Evolutionary conservation across 371 early-diverging fungal genomes (phyloP), one percentile per base, ranked within the genome.

Genomic region (Entomophthora muscae): DNA sequence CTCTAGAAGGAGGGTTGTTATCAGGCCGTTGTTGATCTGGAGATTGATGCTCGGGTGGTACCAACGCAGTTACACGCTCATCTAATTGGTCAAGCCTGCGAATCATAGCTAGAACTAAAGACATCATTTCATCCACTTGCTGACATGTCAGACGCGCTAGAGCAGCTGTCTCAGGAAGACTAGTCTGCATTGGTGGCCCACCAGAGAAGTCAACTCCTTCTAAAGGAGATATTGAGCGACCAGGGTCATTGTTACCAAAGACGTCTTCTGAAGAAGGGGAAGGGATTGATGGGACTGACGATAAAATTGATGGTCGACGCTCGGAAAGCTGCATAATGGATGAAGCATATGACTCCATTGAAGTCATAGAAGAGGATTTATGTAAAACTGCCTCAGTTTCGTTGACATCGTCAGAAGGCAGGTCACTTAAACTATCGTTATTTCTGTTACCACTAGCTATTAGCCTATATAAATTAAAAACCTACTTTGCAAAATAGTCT

Each of bases 101-200:
- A 21, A 61, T 33, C 61, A 61, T 61, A 22, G 32, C n/a, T 32
- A 61, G 13, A 32, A 61, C 61, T 33, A 61, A 61, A 23, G 42
- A 24, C 61, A 61, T 61, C 61, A 61, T 61, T 32, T 61, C 61
- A 27, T 61, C 61, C 3, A 61, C 31, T 22, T 61, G 61, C 42
- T 61, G 61, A 10, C 33, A 61, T 17, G 61, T 61, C 1, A 61
- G 33, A 3, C 33, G 13, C 3, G 61, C 61, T 10, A 61, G 22
- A 3, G 61, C 61, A 3, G 61, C 61, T 61, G 61, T 61, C 33
- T 61, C 61, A 13, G 61, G 33, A 26, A 61, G 28, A 24, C 42
- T 33, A 23, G 61, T 28, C 28, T 58, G 59, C 7, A 58, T 23
- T 7, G 59, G 28, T 21, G 26, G 55, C 10, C 55, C 55, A 10